Conservation (phyloP, 1,284 basidiomycete genomes). For the Microbotryum silenes-acaulis region DNA sequence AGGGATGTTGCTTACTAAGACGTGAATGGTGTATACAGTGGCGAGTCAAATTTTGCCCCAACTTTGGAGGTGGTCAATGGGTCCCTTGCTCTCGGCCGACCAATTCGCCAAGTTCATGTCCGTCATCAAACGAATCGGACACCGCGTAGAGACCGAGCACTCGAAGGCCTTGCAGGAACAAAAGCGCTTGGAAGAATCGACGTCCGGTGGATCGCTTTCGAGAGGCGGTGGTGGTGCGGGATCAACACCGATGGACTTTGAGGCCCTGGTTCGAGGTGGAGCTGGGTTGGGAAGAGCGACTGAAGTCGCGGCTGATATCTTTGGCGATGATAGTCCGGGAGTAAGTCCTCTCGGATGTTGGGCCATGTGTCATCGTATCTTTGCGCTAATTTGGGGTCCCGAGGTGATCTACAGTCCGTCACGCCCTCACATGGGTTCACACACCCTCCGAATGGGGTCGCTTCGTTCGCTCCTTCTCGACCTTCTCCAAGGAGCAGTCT, state of each 20-base stretch:
- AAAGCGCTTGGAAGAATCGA: constrained; percentile 65
- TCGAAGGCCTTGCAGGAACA: constrained; percentile 72
- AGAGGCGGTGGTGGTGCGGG: constrained; percentile 40
- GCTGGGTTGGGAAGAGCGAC: constrained; percentile 11
- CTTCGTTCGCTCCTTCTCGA: constrained; percentile 7
- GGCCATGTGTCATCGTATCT: neutral
- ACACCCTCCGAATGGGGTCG: neutral
- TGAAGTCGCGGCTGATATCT: constrained; percentile 25
- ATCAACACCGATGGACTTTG: constrained; percentile 34
- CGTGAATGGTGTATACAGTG: constrained; percentile 38
- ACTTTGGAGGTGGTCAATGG: constrained; percentile 92
- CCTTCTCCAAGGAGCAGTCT: constrained; percentile 26
- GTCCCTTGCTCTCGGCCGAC: constrained; percentile 78
- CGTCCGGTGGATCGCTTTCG: constrained; percentile 19
- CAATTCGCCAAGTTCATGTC: constrained; percentile 58
- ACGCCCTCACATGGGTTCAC: constrained; percentile 9
- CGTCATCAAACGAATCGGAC: constrained; percentile 49
- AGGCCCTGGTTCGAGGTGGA: constrained; percentile 33
- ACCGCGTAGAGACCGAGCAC: constrained; percentile 78
- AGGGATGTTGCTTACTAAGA: neutral
- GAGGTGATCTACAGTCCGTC: constrained; percentile 10
- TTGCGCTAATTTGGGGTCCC: neutral
- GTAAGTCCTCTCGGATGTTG: constrained; percentile 4
- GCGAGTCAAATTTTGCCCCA: constrained; percentile 89
- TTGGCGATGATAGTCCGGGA: constrained; percentile 23